Conservation (phyloP, 371 early-diverging fungal species). For the Rhizopus microsporus region DNA sequence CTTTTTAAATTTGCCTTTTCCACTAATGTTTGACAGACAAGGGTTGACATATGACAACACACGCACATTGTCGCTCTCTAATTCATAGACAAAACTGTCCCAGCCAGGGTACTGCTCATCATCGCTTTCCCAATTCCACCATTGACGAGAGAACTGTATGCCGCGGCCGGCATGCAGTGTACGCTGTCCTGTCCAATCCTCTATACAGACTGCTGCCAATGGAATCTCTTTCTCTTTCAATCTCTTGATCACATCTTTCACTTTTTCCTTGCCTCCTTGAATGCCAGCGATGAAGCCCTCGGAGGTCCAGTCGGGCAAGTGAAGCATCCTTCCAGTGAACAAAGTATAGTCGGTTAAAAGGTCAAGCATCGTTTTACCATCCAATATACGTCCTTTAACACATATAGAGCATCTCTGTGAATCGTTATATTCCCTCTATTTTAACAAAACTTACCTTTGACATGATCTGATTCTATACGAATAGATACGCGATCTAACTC, state of each 20-base stretch:
- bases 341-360: conserved; percentile 50
- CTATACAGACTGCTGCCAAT: conserved; percentile 43
- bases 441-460: conserved; percentile 21
- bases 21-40: conserved; percentile 30
- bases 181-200: conserved; percentile 56
- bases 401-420: background rate
- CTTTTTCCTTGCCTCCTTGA: conserved; percentile 49
- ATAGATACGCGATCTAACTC: conserved; percentile 40
- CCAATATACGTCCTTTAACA: conserved; percentile 38
- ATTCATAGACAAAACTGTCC: conserved; percentile 34
- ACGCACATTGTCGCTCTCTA: conserved; percentile 25
- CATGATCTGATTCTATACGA: conserved; percentile 32
- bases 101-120: conserved; percentile 46
- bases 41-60: conserved; percentile 47
- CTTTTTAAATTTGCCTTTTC: conserved; percentile 25
- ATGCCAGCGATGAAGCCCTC: conserved; percentile 49
- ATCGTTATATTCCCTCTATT: background rate
- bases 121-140: conserved; percentile 59
- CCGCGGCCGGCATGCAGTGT: conserved; percentile 27
- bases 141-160: conserved; percentile 29
- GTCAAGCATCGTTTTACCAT: conserved; percentile 45
- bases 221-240: conserved; percentile 34
- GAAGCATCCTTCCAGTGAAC: conserved; percentile 49
- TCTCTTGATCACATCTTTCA: conserved; percentile 30
- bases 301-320: conserved; percentile 51